phyloP scores from a whole-genome alignment of 305 asterid genomes.

The Nicotiana rustica region DNA sequence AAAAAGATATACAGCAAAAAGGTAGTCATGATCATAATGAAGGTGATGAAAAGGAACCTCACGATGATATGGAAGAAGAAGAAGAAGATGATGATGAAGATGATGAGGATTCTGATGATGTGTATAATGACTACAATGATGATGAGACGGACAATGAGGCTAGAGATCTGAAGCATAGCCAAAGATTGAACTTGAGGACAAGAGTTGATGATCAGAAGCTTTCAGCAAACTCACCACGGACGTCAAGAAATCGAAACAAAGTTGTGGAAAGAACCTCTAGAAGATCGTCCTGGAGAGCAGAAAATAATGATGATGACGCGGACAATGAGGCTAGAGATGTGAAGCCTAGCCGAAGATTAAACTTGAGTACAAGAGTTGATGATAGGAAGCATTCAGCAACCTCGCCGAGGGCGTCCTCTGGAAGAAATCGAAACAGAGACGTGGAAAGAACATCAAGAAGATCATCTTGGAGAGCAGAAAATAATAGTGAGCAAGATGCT shows the following conservation, averaged over 20 bases:
- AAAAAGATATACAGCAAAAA: slow-evolving; percentile 45
- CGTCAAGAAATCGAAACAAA: slow-evolving; percentile 1
- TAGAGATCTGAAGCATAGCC: not conserved
- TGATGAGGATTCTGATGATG: slow-evolving; percentile 39
- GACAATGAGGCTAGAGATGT: not conserved
- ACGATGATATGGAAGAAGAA: slow-evolving; percentile 45
- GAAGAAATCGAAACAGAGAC: slow-evolving; percentile 13
- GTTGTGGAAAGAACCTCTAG: slow-evolving; percentile 12
- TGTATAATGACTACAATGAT: slow-evolving; percentile 41
- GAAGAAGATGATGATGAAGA: slow-evolving; percentile 46
- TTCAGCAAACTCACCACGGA: not conserved
- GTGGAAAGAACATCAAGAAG: slow-evolving; percentile 22
- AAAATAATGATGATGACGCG: not conserved
- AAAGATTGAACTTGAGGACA: slow-evolving; percentile 19
- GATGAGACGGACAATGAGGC: slow-evolving; percentile 10
- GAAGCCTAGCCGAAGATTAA: slow-evolving; percentile 11
- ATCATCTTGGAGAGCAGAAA: slow-evolving; percentile 3
- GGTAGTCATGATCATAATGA: slow-evolving; percentile 42
- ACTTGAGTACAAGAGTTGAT: not conserved
- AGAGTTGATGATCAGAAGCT: not conserved
- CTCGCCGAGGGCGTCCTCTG: not conserved
- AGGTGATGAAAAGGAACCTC: slow-evolving; percentile 41
- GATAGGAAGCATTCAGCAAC: slow-evolving; percentile 15
- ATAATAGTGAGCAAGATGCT: slow-evolving; percentile 12
- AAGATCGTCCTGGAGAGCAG: slow-evolving; percentile 19